Evolutionary conservation across 345 rosid genomes (phyloP).

Genomic region (Moricandia arvensis): DNA sequence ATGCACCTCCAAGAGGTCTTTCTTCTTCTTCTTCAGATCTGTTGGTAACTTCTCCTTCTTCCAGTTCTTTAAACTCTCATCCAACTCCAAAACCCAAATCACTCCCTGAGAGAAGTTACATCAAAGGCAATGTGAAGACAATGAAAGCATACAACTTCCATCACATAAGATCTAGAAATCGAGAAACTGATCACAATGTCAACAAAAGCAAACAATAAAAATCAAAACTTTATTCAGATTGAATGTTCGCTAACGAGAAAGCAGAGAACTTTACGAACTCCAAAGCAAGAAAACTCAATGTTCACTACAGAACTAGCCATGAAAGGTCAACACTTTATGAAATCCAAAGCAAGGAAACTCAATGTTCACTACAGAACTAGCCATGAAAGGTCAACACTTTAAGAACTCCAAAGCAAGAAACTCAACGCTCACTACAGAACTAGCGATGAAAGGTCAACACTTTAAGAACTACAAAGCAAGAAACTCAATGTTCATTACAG

Average conservation of each 20-base stretch:
- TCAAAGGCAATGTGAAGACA: neutral
- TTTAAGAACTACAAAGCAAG: too few relatives aligned
- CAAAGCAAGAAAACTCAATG: too few relatives aligned
- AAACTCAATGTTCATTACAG: neutral
- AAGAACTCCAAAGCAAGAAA: neutral
- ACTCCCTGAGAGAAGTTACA: conserved; percentile 53
- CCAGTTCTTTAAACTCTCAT: conserved; percentile 48
- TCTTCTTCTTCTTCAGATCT: conserved; percentile 70
- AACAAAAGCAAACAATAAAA: neutral
- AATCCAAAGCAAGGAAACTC: too few relatives aligned
- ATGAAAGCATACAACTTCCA: too few relatives aligned
- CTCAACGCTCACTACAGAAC: too few relatives aligned
- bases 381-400: neutral
- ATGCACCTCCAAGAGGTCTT: conserved; percentile 60
- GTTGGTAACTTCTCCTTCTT: conserved; percentile 41
- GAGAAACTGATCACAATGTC: neutral
- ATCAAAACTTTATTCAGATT: neutral
- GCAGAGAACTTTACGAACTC: too few relatives aligned
- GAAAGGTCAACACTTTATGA: too few relatives aligned
- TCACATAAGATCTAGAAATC: neutral
- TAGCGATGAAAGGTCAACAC: too few relatives aligned
- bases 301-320: too few relatives aligned
- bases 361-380: neutral
- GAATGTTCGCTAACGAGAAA: too few relatives aligned
- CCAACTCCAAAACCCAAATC: conserved; percentile 77